These are phyloP conservation scores for Xylaria sp. DNA, from an alignment of 2,329 filamentous ascomycete genomes.

Conservation along the genomic window DNA sequence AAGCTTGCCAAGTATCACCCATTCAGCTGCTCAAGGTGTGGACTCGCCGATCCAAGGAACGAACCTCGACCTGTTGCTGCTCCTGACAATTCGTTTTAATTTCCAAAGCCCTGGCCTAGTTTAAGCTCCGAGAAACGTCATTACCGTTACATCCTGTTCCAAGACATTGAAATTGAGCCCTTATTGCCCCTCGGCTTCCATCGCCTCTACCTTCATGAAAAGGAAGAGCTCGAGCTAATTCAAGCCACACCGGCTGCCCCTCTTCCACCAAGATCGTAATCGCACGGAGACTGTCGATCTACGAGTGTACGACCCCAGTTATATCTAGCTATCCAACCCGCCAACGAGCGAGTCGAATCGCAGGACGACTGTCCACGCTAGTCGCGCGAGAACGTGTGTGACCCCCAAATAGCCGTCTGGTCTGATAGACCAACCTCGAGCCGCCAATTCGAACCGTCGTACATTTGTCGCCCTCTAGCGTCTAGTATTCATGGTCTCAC, in stretches of 20 bases:
- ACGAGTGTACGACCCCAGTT: not conserved
- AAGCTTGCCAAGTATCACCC: not conserved
- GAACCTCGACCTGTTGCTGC: not conserved
- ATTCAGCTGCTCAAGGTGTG: constrained; percentile 18
- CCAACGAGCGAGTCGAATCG: constrained; percentile 3
- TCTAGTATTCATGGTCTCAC: constrained; percentile 61
- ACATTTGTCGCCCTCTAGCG: constrained; percentile 4
- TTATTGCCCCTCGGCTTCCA: too few species aligned
- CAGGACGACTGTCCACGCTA: constrained; percentile 18
- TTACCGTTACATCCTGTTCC: constrained; percentile 1
- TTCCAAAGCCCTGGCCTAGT: not conserved
- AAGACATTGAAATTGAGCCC: too few species aligned
- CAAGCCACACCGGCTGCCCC: constrained; percentile 25
- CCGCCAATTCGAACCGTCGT: constrained; percentile 10
- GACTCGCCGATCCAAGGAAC: constrained; percentile 11
- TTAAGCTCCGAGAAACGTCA: constrained; percentile 11
- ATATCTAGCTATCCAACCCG: not conserved
- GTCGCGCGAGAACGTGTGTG: constrained; percentile 26
- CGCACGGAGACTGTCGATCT: constrained; percentile 17
- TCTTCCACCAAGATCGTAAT: constrained; percentile 27
- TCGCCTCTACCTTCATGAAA: not conserved
- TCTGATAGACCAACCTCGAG: not conserved
- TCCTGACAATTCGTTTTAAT: constrained; percentile 1
- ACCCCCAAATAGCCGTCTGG: constrained; percentile 15
- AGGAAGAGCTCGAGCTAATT: constrained; percentile 1